These are phyloP conservation scores for Plasmodium berghei DNA, from an alignment of 169 alveolate genomes.

Conservation along the genomic window DNA sequence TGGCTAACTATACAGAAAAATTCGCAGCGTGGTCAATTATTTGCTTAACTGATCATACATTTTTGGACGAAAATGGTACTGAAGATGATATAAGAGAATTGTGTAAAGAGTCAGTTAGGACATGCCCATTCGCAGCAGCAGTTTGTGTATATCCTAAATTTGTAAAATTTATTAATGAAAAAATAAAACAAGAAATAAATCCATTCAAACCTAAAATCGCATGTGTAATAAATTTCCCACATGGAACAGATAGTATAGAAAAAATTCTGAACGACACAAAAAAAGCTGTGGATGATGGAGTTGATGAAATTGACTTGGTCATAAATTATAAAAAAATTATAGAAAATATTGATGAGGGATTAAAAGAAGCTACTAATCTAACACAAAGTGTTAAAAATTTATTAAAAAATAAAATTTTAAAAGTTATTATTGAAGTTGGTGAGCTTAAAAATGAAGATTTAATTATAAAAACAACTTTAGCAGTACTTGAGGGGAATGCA, in stretches of 20 bases:
- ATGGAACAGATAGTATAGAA: slow-evolving; percentile 75
- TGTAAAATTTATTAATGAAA: slow-evolving; percentile 66
- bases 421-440: slow-evolving; percentile 83
- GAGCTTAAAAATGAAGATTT: slow-evolving; percentile 70
- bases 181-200: slow-evolving; percentile 49
- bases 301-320: slow-evolving; percentile 81
- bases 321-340: slow-evolving; percentile 71
- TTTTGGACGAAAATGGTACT: slow-evolving; percentile 63
- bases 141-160: slow-evolving; percentile 77
- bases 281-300: slow-evolving; percentile 77
- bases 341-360: slow-evolving; percentile 57
- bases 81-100: slow-evolving; percentile 57
- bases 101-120: slow-evolving; percentile 60
- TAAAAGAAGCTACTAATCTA: slow-evolving; percentile 39
- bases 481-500: slow-evolving; percentile 79
- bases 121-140: slow-evolving; percentile 77
- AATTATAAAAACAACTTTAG: slow-evolving; percentile 61
- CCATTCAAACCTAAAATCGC: slow-evolving; percentile 69
- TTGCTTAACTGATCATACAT: slow-evolving; percentile 75
- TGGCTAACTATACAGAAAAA: slow-evolving; percentile 53
- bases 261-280: slow-evolving; percentile 72
- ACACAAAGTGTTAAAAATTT: slow-evolving; percentile 27
- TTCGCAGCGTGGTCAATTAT: slow-evolving; percentile 76
- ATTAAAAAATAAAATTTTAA: slow-evolving; percentile 49
- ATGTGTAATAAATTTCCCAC: slow-evolving; percentile 81